These are phyloP conservation scores for Ailanthus altissimus DNA, from an alignment of 345 rosid species.

Conservation along the genomic window DNA sequence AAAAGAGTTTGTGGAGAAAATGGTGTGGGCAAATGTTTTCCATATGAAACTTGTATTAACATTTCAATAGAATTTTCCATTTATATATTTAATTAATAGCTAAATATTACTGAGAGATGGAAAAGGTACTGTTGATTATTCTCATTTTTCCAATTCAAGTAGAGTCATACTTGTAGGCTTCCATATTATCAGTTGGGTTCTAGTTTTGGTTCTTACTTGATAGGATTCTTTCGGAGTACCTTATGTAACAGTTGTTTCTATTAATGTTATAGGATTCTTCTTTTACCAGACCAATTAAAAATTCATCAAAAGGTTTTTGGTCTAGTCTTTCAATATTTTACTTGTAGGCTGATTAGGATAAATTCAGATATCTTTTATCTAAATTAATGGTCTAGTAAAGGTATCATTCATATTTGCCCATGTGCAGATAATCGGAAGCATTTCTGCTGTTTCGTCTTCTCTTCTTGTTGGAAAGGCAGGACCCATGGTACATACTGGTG, in stretches of 20 bases:
- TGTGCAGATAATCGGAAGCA: slow-evolving; percentile 77
- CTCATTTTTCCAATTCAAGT: too few relatives aligned
- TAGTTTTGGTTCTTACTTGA: not conserved
- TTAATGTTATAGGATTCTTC: not conserved
- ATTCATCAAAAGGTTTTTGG: too few relatives aligned
- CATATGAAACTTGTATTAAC: not conserved
- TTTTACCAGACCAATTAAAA: not conserved
- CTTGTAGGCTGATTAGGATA: not conserved
- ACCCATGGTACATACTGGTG: slow-evolving; percentile 94
- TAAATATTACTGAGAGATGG: not conserved
- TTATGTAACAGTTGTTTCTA: not conserved
- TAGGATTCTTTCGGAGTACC: not conserved
- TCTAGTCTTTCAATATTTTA: slow-evolving; percentile 2
- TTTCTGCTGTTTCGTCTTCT: slow-evolving; percentile 83
- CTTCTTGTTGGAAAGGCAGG: slow-evolving; percentile 96
- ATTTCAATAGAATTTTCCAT: not conserved
- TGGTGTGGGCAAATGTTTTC: not conserved
- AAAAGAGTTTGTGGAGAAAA: not conserved
- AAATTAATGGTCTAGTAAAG: not conserved
- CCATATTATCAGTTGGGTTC: not conserved
- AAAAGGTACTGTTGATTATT: not conserved
- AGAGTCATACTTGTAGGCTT: not conserved
- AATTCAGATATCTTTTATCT: not conserved
- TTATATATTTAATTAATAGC: not conserved
- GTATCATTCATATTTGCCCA: slow-evolving; percentile 12